A percentile compares a stretch with the other conserved stretches of the same genome.
Conservation (phyloP, 2,329 filamentous ascomycete genomes). For the Pestalotiopsis sp. region DNA sequence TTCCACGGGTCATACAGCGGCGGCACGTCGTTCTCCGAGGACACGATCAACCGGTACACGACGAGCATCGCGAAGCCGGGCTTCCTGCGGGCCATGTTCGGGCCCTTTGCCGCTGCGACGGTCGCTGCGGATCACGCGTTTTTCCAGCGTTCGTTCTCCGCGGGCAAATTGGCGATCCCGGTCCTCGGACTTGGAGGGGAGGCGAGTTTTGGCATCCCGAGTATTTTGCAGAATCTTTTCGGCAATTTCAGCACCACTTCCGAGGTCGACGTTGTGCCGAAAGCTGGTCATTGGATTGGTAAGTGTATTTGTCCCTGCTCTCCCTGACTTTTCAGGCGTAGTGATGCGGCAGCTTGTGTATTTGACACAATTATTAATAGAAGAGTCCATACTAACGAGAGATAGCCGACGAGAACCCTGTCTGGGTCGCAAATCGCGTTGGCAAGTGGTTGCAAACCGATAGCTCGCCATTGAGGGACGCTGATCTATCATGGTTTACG, state of each 20-base stretch:
- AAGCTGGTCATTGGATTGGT: slow-evolving; percentile 40
- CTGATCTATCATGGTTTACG: slow-evolving; percentile 20
- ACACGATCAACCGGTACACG: slow-evolving; percentile 38
- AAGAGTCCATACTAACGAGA: background rate
- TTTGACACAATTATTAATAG: background rate
- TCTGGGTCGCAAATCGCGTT: slow-evolving; percentile 24
- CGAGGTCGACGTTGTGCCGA: slow-evolving; percentile 31
- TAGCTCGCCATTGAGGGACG: slow-evolving; percentile 15
- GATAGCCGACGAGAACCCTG: slow-evolving; percentile 25
- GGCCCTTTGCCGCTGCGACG: slow-evolving; percentile 32
- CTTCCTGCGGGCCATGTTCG: slow-evolving; percentile 33
- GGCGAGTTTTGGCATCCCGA: slow-evolving; percentile 27
- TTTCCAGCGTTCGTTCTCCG: slow-evolving; percentile 31
- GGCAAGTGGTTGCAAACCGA: slow-evolving; percentile 21
- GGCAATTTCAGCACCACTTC: slow-evolving; percentile 23
- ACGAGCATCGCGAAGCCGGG: slow-evolving; percentile 42
- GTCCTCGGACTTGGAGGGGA: slow-evolving; percentile 35
- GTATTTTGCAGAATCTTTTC: slow-evolving; percentile 18
- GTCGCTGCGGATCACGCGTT: slow-evolving; percentile 34
- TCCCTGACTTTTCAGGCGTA: no score
- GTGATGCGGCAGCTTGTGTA: no score
- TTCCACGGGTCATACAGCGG: slow-evolving; percentile 44
- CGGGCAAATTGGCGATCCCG: slow-evolving; percentile 23
- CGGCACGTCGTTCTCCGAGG: slow-evolving; percentile 34
- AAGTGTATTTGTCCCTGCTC: no score